These are phyloP conservation scores for Sordariomycetes sp. DNA, from an alignment of 2,329 filamentous ascomycete species.

Conservation along the genomic window DNA sequence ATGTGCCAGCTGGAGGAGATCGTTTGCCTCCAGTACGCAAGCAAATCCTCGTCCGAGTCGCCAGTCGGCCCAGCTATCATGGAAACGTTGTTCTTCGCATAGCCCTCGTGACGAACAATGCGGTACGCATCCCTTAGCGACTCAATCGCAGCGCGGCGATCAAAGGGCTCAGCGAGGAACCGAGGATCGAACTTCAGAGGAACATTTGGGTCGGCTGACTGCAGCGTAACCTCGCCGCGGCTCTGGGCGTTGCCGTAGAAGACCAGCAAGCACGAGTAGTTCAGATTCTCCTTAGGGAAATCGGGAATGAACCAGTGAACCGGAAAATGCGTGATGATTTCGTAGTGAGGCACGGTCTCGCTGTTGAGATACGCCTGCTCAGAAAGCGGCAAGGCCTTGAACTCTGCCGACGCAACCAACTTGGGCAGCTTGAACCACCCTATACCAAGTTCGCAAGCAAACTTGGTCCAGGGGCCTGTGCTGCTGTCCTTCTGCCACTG, in stretches of 20 bases:
- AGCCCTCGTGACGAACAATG: conserved; percentile 17
- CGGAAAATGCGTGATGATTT: conserved; percentile 38
- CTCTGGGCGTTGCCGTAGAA: conserved; percentile 46
- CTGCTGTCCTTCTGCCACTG: conserved; percentile 37
- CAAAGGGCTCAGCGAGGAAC: conserved; percentile 43
- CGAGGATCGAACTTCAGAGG: conserved; percentile 44
- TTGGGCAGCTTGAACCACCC: conserved; percentile 33
- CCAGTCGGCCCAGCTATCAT: conserved; percentile 32
- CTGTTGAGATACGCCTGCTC: conserved; percentile 33
- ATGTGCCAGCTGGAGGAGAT: conserved; percentile 43
- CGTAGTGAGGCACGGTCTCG: conserved; percentile 47
- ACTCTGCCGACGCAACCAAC: conserved; percentile 33
- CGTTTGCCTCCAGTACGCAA: conserved; percentile 31
- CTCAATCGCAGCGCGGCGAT: conserved; percentile 33
- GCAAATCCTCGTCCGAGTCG: conserved; percentile 44
- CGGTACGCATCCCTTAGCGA: neutral
- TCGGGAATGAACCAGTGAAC: conserved; percentile 31
- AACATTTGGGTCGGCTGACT: conserved; percentile 38
- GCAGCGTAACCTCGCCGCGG: conserved; percentile 39
- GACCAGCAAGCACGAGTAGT: conserved; percentile 32
- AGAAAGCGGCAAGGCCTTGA: conserved; percentile 33
- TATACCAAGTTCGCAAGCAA: conserved; percentile 26
- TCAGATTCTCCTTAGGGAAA: conserved; percentile 22
- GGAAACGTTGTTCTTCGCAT: conserved; percentile 31
- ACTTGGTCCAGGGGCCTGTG: conserved; percentile 28